Evolutionary conservation across 768 basidiomycete species (phyloP).

Genomic region (Kwoniella sp.): DNA sequence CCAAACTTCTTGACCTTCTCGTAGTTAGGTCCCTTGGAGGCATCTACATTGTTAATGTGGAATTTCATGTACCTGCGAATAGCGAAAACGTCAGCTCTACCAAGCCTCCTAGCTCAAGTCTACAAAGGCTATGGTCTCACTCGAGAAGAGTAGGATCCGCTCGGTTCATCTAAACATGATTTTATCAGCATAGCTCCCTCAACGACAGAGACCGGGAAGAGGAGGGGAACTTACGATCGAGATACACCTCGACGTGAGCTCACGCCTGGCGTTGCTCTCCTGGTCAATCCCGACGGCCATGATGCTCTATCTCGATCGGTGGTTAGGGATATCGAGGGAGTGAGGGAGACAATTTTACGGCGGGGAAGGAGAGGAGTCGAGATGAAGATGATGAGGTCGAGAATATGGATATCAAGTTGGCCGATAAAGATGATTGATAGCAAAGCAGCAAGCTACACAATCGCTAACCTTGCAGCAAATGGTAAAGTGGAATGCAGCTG

Average conservation of each 20-base stretch:
- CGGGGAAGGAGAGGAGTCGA: background rate
- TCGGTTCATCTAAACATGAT: slow-evolving; percentile 72
- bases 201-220: background rate
- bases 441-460: too few species aligned
- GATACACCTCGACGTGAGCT: slow-evolving; percentile 85
- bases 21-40: slow-evolving; percentile 81
- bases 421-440: slow-evolving; percentile 4
- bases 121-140: slow-evolving; percentile 29
- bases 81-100: background rate
- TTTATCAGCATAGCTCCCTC: background rate
- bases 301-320: slow-evolving; percentile 16
- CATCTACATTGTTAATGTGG: slow-evolving; percentile 79
- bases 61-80: slow-evolving; percentile 84
- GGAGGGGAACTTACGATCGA: slow-evolving; percentile 61
- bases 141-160: slow-evolving; percentile 80
- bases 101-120: background rate
- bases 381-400: background rate
- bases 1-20: slow-evolving; percentile 95
- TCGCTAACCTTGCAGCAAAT: too few species aligned
- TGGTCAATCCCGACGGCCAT: slow-evolving; percentile 39
- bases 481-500: background rate
- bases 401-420: background rate
- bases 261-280: slow-evolving; percentile 49
- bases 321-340: background rate
- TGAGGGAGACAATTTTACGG: background rate